These are phyloP conservation scores for Perkinsus olseni DNA, from an alignment of 169 alveolate genomes.

Conservation along the genomic window DNA sequence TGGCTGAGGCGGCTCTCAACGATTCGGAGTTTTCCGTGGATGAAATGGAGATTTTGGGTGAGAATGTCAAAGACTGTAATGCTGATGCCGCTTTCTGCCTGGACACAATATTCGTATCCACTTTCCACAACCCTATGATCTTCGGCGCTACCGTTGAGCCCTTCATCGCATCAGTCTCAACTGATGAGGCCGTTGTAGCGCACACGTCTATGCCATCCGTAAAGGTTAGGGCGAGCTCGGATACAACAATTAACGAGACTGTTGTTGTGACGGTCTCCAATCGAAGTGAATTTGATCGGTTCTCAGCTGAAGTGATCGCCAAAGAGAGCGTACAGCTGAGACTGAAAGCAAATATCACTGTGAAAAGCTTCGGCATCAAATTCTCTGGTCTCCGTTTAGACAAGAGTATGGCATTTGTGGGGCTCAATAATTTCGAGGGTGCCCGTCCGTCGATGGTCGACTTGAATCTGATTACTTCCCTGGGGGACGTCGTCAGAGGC, in stretches of 20 bases:
- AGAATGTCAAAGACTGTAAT: neutral
- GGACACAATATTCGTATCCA: neutral
- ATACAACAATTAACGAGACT: neutral
- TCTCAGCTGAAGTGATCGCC: neutral
- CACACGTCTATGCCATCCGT: neutral
- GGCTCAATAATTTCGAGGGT: neutral
- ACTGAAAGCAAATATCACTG: neutral
- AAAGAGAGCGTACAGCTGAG: neutral
- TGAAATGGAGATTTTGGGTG: neutral
- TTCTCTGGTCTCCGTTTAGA: neutral
- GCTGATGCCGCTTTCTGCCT: neutral
- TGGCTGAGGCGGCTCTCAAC: neutral
- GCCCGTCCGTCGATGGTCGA: neutral
- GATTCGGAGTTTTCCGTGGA: neutral
- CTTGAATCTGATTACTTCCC: neutral
- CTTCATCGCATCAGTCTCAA: neutral
- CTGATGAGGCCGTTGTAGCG: neutral
- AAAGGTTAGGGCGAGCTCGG: neutral
- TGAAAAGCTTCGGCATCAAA: neutral
- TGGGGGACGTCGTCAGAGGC: neutral
- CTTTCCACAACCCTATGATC: neutral
- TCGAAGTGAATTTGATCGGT: neutral
- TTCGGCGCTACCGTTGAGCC: neutral
- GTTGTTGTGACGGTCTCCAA: neutral
- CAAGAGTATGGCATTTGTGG: neutral